Evolutionary conservation across 2,329 filamentous ascomycete species (phyloP), one percentile per base, ranked within the genome.

Genomic region (Orbilia brochopaga): DNA sequence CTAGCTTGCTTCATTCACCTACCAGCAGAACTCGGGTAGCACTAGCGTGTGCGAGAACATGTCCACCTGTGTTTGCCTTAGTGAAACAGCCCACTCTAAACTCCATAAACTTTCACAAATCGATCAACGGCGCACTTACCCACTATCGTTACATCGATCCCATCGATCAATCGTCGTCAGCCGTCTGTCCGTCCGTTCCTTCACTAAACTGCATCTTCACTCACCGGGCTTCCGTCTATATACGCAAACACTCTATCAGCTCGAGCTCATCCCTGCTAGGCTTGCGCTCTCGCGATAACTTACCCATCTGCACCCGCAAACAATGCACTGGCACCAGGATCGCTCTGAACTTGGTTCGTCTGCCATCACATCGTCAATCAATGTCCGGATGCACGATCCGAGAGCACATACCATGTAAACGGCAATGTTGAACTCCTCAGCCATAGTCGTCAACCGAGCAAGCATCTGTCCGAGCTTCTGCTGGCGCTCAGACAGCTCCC

Each of bases 331-430:
- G 87, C 87, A 72, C 87, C 87, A 13, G 87, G 87, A 75, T 89
- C 87, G 66, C 85, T 88, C 79, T 89, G 87, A 37, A 90, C 87
- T 79, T 90, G 87, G 74, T 89, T 90, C 59, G 87, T 89, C 85
- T 85, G 53, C 24, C 10, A 19, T 21, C 24, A 69, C 35, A 63
- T 32, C 58, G 51, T 23, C n/a, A 62, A 46, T 23, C 17, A 30
- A 8, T 13, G 19, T 58, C 53, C 30, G 24, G 67, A 55, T 27
- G 72, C 40, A n/a, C n/a, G 32, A 51, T 24, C 8, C 21, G 24
- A 21, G 52, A 30, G 17, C 42, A 40, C 77, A 73, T 77, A 85
- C 84, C 83, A 87, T 85, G 67, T 87, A 80, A 55, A 87, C 85
- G 54, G 84, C 85, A 67, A 89, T 81, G 76, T 89, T 90, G 80